Base-by-base conservation (phyloP, 306 rosid species). In the Prunus padus region DNA sequence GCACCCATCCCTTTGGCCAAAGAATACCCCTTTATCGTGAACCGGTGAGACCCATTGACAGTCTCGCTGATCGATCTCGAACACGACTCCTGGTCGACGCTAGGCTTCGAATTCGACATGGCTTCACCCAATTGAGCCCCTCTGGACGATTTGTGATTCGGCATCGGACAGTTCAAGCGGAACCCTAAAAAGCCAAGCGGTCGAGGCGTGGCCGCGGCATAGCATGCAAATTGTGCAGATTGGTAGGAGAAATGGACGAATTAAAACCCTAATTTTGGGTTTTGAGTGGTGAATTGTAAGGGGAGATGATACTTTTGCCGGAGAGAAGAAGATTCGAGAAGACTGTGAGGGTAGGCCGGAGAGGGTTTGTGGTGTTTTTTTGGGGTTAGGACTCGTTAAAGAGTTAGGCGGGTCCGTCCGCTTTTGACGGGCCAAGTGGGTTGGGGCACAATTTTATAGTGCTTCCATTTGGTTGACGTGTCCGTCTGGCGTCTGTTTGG, bases 1-100 rank as follows among this genome's bases (percentile, higher is more conserved):
- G 91, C 82, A 5, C 98, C 98, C 97, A 93, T 93, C 10, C 98
- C 98, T 71, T 93, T 93, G 22, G 96, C 92, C 76, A 93, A n/a
- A 20, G 98, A 91, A 67, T 93, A 93, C 0, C 98, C 98, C 72
- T 88, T 89, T 50, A 93, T 87, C 14, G 87, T 83, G 69, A 93
- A 93, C 68, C 86, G 84, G 83, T 93, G 98, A 22, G 96, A 88
- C 13, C 96, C 93, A 30, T 93, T 91, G 64, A 93, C 87, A 10
- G 98, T 89, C 78, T 91, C 97, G 76, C 91, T 85, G 25, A 89
- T 86, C 31, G 93, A 93, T 30, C 86, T 84, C 31, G 98, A 93
- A 76, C 85, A 86, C 57, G 96, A 80, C 14, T 78, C 89, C 14
- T 61, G 31, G 51, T 86, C 88, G 8, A 65, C 76, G 64, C 69